Evolutionary conservation across 768 basidiomycete genomes (phyloP), one percentile per base, ranked within the genome.

Genomic region (Boletus subparvulus): DNA sequence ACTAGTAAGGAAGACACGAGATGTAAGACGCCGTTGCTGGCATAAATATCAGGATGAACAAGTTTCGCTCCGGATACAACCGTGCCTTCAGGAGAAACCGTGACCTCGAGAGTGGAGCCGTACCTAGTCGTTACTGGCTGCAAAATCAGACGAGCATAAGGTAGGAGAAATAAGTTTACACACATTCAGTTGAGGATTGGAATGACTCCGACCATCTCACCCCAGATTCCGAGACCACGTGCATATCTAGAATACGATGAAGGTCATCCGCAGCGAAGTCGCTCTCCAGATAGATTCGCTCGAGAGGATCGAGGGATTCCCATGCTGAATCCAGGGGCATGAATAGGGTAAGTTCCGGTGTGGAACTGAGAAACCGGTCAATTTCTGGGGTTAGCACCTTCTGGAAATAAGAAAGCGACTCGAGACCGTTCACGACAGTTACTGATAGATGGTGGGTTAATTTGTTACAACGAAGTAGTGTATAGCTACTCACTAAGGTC

Each of bases 21-120:
- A 71, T 99, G 97, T 16, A 98, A 70, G 43, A 98, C 97, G 47
- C 96, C 97, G 65, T 99, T 99, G 32, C 90, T 87, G 6, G 92
- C 95, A 65, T 94, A 94, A 36, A 97, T 84, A 65, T 99, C 93
- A 7, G 84, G 83, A n/a, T 86, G 77, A 5, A 86, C 65, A 42
- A 96, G 78, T 24, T 78, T 75, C 8, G 88, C 84, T 45, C 74
- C 74, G 35, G 84, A 84, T 21, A 89, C 71, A 32, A 66, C 79
- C 50, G 81, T 83, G 58, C 80, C 81, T 39, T 85, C 78, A 2
- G 79, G 67, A 26, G 80, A 73, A n/a, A 79, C 77, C 2, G 75
- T 71, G 41, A 94, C 75, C 50, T 85, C 81, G 11, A 97, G 78
- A 2, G 78, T 75, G 12, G 80, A 80, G 17, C 90, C 91, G 50